Conservation (phyloP, 768 basidiomycete genomes). For the Udeniomyces megalosporus region DNA sequence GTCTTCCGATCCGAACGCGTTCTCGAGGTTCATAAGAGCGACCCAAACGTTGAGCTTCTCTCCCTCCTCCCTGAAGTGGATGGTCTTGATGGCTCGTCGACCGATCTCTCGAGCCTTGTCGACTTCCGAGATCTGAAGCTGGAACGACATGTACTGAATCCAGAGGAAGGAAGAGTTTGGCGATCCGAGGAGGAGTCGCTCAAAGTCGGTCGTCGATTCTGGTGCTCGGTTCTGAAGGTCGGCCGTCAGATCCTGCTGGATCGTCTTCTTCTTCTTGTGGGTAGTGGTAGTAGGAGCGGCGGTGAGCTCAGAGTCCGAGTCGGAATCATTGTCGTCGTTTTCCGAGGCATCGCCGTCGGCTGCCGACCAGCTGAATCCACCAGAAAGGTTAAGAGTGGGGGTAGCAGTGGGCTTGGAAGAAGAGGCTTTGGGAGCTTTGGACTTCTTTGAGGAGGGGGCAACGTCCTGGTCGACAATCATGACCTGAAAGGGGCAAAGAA, state of each 20-base stretch:
- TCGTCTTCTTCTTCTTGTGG: conserved; percentile 40
- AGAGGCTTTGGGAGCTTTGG: conserved; percentile 9
- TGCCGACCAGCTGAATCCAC: conserved; percentile 30
- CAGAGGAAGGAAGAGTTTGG: conserved; percentile 95
- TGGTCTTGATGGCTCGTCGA: conserved; percentile 63
- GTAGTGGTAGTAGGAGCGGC: conserved; percentile 23
- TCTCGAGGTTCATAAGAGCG: conserved; percentile 86
- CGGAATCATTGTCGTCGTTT: not conserved
- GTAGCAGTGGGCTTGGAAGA: conserved; percentile 6
- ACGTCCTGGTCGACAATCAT: conserved; percentile 10
- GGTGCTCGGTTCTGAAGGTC: conserved; percentile 74
- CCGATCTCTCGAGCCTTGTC: conserved; percentile 85
- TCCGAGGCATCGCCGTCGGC: conserved; percentile 17
- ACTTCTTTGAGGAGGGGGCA: conserved; percentile 21
- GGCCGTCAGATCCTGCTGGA: conserved; percentile 40
- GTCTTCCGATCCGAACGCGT: conserved; percentile 73
- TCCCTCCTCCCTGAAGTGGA: conserved; percentile 88
- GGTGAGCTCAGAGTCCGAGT: too few species aligned
- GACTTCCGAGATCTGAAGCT: conserved; percentile 85
- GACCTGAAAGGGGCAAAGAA: not conserved
- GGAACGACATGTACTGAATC: conserved; percentile 99
- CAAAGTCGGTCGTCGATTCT: conserved; percentile 86
- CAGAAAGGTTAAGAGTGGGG: conserved; percentile 21
- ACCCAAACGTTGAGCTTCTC: conserved; percentile 97
- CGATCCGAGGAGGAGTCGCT: conserved; percentile 76